Base-by-base conservation (phyloP, 345 rosid genomes). In the Citrus trifoliata region DNA sequence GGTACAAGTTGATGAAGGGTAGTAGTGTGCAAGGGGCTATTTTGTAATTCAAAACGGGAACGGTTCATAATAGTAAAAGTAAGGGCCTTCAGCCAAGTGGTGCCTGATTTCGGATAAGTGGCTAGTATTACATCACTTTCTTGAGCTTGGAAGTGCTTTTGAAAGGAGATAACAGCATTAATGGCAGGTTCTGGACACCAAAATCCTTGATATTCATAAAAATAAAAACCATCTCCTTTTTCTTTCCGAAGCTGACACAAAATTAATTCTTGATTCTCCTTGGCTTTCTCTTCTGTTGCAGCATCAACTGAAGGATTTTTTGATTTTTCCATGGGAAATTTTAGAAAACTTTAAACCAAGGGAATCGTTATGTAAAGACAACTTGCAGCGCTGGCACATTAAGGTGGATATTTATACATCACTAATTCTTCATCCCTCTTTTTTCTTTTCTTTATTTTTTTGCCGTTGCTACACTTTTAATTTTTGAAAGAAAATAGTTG, bases 1-100 rank as follows among this genome's bases (percentile, higher is more conserved):
- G 30, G 75, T 32, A 32, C 48, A 1, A 33, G 51, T 8, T 58
- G 13, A 35, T 72, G 51, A 22, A 64, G 51, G 24, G 18, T 4
- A 5, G n/a, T n/a, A 9, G 76, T 58, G 2, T 56, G 65, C 65
- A 72, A 72, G 22, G 76, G 76, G 19, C 33, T 58, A 13, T 72
- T 37, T 33, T 24, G 13, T 56, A 72, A n/a, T 2, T 46, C 32
- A 82, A 77, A 69, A 24, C 53, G 65, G 2, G 72, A 67, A 70
- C 83, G 65, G 19, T 71, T 78, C 1, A 71, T 56, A 32, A 79
- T 64, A 28, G 85, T 42, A 8, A 78, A 7, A n/a, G 78, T 33
- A 24, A 85, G 86, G 33, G 88, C 82, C 14, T 82, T 85, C 19
- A 82, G 79, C 82, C 88, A 85, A 71, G 82, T 78, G 22, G 77